Evolutionary conservation across 345 rosid genomes (phyloP).

Genomic region (Draba incana): DNA sequence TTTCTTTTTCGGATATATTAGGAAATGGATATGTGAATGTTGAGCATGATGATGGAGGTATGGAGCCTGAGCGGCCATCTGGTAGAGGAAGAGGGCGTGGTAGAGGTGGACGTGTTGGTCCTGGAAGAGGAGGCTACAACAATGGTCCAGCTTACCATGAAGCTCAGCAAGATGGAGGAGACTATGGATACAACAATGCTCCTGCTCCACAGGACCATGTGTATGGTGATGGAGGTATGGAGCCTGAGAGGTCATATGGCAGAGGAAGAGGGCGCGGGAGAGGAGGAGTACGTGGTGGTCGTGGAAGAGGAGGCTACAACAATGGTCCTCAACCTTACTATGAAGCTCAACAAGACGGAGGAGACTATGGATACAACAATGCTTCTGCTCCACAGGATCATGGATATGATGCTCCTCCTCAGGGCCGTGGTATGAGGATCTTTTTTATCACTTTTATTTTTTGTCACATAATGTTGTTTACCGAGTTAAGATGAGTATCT

Average conservation of each 20-base stretch:
- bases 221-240: conserved; percentile 64
- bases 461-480: background rate
- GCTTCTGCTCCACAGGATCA: conserved; percentile 20
- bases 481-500: background rate
- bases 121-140: conserved; percentile 76
- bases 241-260: conserved; percentile 57
- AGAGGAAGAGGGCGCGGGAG: conserved; percentile 85
- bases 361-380: conserved; percentile 43
- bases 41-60: conserved; percentile 75
- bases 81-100: conserved; percentile 83
- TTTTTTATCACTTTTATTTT: background rate
- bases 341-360: conserved; percentile 65
- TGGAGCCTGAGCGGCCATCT: conserved; percentile 62
- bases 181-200: conserved; percentile 38
- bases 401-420: conserved; percentile 49
- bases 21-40: conserved; percentile 65
- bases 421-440: conserved; percentile 39
- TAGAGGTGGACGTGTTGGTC: conserved; percentile 79
- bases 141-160: conserved; percentile 45
- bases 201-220: conserved; percentile 12
- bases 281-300: conserved; percentile 76
- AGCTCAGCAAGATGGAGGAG: conserved; percentile 57
- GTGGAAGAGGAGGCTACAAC: conserved; percentile 76
- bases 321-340: conserved; percentile 45
- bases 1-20: conserved; percentile 25